Percentiles rank a stretch among this genome's conserved stretches.
Evolutionary conservation across 306 rosid genomes (phyloP).

Genomic region (Rosa persica): DNA sequence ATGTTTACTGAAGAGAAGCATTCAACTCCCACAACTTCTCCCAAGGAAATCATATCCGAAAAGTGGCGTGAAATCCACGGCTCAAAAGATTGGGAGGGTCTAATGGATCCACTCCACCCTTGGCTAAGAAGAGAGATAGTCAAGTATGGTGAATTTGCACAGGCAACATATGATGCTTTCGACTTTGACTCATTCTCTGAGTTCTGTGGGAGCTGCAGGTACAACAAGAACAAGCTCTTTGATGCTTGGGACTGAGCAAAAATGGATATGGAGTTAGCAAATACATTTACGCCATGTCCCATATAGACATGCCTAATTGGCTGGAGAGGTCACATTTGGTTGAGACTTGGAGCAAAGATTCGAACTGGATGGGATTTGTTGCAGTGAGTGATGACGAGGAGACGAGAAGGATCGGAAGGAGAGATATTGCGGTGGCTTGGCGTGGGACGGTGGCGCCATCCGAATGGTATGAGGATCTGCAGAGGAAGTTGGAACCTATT

Average conservation of each 20-base stretch:
- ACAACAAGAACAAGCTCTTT: slow-evolving; percentile 39
- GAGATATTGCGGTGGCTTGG: slow-evolving; percentile 67
- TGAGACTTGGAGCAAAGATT: slow-evolving; percentile 62
- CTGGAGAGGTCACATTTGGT: slow-evolving; percentile 50
- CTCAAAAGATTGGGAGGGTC: slow-evolving; percentile 37
- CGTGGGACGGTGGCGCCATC: slow-evolving; percentile 61
- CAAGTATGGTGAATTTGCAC: slow-evolving; percentile 73
- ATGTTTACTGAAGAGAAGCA: slow-evolving; percentile 26
- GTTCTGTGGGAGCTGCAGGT: slow-evolving; percentile 62
- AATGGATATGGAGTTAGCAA: slow-evolving; percentile 48
- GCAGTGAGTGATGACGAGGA: slow-evolving; percentile 55
- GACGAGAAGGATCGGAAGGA: slow-evolving; percentile 51
- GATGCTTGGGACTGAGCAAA: slow-evolving; percentile 37
- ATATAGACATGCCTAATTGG: slow-evolving; percentile 57
- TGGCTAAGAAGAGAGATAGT: slow-evolving; percentile 59
- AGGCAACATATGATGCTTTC: slow-evolving; percentile 71
- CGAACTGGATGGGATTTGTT: slow-evolving; percentile 70
- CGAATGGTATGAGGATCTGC: slow-evolving; percentile 69
- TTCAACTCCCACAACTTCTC: slow-evolving; percentile 55
- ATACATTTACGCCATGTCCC: slow-evolving; percentile 64
- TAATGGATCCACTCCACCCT: slow-evolving; percentile 58
- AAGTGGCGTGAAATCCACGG: slow-evolving; percentile 64
- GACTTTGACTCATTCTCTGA: slow-evolving; percentile 60
- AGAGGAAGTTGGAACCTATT: slow-evolving; percentile 46
- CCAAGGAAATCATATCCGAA: slow-evolving; percentile 47